Percentiles rank a stretch among this genome's conserved stretches.
Conservation (phyloP, 225 moss, liverwort and hornwort species). For the Rhytidiadelphus loreus region DNA sequence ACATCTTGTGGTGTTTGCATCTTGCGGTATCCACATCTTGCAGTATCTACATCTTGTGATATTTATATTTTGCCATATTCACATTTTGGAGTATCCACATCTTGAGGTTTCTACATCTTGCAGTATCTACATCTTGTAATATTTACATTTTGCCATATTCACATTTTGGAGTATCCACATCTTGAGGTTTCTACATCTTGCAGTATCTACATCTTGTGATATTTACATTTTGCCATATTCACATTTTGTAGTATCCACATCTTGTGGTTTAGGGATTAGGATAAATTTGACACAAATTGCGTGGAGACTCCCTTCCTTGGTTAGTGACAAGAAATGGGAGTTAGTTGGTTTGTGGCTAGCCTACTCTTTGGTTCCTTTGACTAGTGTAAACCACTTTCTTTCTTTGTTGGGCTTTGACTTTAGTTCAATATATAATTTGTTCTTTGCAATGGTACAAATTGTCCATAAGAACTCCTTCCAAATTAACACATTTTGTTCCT, state of each 20-base stretch:
- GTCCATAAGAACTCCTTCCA: not conserved
- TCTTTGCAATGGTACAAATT: not conserved
- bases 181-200: no score
- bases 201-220: no score
- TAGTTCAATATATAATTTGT: not conserved
- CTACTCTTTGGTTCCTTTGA: rapidly evolving
- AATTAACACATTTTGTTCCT: not conserved
- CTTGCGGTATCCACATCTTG: no score
- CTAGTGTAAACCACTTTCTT: not conserved
- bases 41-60: no score
- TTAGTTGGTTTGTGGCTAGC: not conserved
- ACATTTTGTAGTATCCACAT: no score
- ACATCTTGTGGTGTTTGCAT: no score
- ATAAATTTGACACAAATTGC: not conserved
- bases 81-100: no score
- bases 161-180: no score
- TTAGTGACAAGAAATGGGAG: not conserved
- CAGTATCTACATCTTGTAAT: no score
- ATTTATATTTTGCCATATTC: rapidly evolving
- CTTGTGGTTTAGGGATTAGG: not conserved
- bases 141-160: rapidly evolving
- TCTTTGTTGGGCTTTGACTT: not conserved
- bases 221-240: no score
- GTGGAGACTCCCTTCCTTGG: rapidly evolving
- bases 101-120: no score